Conservation (phyloP, 208 protist species). For the Borovskyia barvae region DNA sequence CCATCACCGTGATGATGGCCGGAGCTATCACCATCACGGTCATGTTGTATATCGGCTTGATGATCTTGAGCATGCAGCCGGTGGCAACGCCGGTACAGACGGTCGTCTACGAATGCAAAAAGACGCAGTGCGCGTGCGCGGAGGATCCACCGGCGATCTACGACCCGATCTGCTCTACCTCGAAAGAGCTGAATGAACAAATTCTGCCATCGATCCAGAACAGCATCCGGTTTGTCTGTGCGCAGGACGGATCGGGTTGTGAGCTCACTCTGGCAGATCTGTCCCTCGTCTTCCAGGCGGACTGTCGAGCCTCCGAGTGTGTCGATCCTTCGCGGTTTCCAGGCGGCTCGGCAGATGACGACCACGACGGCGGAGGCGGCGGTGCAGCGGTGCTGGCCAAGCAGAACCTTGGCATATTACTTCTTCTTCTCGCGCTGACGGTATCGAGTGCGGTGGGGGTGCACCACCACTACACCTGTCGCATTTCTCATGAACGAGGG, state of each 20-base stretch:
- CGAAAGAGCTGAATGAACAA: conserved; percentile 29
- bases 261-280: conserved; percentile 59
- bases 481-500: conserved; percentile 26
- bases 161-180: conserved; percentile 64
- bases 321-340: conserved; percentile 58
- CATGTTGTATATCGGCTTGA: conserved; percentile 54
- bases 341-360: conserved; percentile 14
- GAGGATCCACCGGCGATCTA: conserved; percentile 60
- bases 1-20: conserved; percentile 32
- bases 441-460: conserved; percentile 24
- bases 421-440: conserved; percentile 34
- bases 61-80: conserved; percentile 61
- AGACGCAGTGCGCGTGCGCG: conserved; percentile 64
- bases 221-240: conserved; percentile 52
- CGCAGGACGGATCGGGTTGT: conserved; percentile 28
- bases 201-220: conserved; percentile 69
- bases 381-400: conserved; percentile 5
- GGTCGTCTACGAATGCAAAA: conserved; percentile 62
- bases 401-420: conserved; percentile 20
- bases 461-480: conserved; percentile 33
- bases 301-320: conserved; percentile 75
- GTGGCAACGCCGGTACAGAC: conserved; percentile 1
- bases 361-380: conserved; percentile 8
- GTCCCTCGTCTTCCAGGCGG: conserved; percentile 56
- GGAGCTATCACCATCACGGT: conserved; percentile 30